A percentile compares a stretch with the other conserved stretches of the same genome.
Evolutionary conservation across 441 rosid species (phyloP).

Genomic region (Populus hybrid): DNA sequence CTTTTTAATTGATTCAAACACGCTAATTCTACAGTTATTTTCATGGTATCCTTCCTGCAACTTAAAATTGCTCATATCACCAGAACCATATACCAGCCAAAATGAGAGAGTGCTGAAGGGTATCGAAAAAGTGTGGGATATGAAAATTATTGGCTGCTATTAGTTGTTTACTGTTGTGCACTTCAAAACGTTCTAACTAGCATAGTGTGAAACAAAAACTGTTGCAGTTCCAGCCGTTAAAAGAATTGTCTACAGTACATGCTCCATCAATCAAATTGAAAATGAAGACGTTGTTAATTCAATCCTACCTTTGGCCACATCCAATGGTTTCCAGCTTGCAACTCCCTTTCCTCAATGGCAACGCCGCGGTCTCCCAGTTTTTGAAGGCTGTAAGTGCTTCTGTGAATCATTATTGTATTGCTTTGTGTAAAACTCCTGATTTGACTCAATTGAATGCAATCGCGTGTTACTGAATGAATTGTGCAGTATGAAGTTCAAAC

Average conservation of each 20-base stretch:
- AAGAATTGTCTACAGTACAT: slow-evolving; percentile 86
- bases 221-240: slow-evolving; percentile 76
- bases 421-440: neutral
- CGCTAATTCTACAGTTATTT: neutral
- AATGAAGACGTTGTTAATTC: slow-evolving; percentile 81
- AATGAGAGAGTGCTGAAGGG: neutral
- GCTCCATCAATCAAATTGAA: slow-evolving; percentile 80
- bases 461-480: neutral
- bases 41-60: neutral
- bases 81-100: neutral
- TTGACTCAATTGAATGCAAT: neutral
- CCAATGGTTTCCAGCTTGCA: slow-evolving; percentile 56
- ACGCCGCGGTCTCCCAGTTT: slow-evolving; percentile 72
- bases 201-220: neutral
- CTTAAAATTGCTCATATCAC: neutral
- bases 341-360: slow-evolving; percentile 78
- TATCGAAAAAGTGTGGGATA: neutral
- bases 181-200: neutral
- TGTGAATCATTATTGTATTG: neutral
- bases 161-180: neutral
- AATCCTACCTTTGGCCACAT: slow-evolving; percentile 57
- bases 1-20: neutral
- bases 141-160: neutral
- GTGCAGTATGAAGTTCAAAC: neutral
- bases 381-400: slow-evolving; percentile 64